Evolutionary conservation across 1,284 basidiomycete genomes (phyloP).

Genomic region (Irpex sp.): DNA sequence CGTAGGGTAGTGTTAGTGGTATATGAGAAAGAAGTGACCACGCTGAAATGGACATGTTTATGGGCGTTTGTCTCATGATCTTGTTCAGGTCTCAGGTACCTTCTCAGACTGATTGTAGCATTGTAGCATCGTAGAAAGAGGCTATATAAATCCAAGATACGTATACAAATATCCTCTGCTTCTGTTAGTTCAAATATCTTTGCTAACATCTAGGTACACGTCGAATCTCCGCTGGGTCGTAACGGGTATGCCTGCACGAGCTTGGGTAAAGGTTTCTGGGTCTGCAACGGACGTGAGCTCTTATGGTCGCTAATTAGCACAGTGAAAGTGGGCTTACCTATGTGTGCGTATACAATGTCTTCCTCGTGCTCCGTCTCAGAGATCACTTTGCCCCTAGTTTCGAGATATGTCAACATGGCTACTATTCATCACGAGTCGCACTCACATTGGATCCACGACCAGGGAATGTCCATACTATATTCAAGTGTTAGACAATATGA

Average conservation of each 20-base stretch:
- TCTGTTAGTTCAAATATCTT: slow-evolving; percentile 12
- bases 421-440: slow-evolving; percentile 6
- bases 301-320: not conserved
- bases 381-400: slow-evolving; percentile 71
- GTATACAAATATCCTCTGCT: not conserved
- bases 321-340: slow-evolving; percentile 53
- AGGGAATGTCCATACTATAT: slow-evolving; percentile 67
- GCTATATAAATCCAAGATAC: too few relatives aligned
- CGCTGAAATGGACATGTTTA: not conserved
- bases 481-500: not conserved
- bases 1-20: not conserved
- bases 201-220: slow-evolving; percentile 77
- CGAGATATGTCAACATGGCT: not conserved
- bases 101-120: not conserved
- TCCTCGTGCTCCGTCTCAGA: slow-evolving; percentile 78
- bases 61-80: not conserved
- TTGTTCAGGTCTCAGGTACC: too few relatives aligned
- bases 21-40: not conserved
- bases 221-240: slow-evolving; percentile 88
- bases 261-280: slow-evolving; percentile 59
- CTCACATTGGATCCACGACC: slow-evolving; percentile 86
- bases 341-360: slow-evolving; percentile 74
- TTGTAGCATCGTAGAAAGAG: too few relatives aligned
- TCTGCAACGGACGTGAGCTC: slow-evolving; percentile 42
- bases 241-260: slow-evolving; percentile 81